A percentile compares a stretch with the other conserved stretches of the same genome.
Conservation (phyloP, 2,329 filamentous ascomycete genomes). For the Monosporascus sp. region DNA sequence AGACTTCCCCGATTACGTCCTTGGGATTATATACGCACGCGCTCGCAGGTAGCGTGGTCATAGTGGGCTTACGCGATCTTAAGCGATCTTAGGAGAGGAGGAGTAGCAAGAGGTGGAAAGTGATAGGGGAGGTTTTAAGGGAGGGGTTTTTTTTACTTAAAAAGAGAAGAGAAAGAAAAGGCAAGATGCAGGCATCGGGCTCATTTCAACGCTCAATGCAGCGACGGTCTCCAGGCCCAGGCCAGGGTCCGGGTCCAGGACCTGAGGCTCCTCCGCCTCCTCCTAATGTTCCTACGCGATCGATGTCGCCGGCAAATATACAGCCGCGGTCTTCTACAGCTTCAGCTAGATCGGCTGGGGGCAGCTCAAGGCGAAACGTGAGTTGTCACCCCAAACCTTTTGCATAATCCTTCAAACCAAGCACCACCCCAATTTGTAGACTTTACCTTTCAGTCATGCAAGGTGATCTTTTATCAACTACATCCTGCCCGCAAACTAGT, state of each 20-base stretch:
- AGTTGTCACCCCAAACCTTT: conserved; percentile 29
- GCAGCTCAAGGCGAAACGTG: conserved; percentile 53
- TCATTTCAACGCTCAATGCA: conserved; percentile 50
- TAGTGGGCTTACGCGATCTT: background rate
- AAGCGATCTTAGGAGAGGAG: background rate
- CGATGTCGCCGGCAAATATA: conserved; percentile 55
- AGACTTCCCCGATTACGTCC: background rate
- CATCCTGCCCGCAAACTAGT: no score
- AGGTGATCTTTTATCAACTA: no score
- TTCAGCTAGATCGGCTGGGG: conserved; percentile 55
- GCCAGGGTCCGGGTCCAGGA: conserved; percentile 38
- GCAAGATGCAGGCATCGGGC: conserved; percentile 45
- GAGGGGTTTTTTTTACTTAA: conserved; percentile 2
- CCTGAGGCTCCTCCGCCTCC: conserved; percentile 2
- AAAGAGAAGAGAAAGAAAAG: conserved; percentile 9
- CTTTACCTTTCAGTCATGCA: no score
- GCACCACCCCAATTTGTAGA: background rate
- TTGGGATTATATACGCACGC: background rate
- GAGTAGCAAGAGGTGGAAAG: conserved; percentile 5
- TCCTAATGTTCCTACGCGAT: conserved; percentile 48
- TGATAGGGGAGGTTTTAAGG: background rate
- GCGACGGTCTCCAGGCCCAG: conserved; percentile 58
- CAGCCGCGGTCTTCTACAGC: conserved; percentile 60
- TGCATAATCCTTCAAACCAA: conserved; percentile 7
- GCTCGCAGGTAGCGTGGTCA: background rate